Percentiles rank a stretch among this genome's conserved stretches.
Conservation (phyloP, 495 filamentous ascomycete genomes). For the Immersiella caudata region DNA sequence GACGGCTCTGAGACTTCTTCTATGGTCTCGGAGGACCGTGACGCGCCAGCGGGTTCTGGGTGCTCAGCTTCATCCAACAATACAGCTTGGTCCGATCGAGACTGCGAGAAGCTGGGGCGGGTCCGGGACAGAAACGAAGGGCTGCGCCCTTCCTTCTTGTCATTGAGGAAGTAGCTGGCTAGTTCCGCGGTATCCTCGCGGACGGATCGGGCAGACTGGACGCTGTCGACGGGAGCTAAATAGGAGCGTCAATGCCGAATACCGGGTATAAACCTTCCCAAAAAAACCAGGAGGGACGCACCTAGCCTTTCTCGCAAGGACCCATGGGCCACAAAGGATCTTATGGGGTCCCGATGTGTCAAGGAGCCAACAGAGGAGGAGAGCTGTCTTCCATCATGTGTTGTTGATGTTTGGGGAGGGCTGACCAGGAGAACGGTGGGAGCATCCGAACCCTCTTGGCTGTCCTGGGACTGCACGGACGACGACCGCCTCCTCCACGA, state of each 20-base stretch:
- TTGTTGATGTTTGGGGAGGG: slow-evolving; percentile 16
- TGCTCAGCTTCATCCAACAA: slow-evolving; percentile 28
- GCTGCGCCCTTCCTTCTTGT: slow-evolving; percentile 50
- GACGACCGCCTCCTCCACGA: slow-evolving; percentile 47
- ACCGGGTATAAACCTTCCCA: slow-evolving; percentile 24
- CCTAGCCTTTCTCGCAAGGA: slow-evolving; percentile 66
- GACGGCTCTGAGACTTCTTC: slow-evolving; percentile 64
- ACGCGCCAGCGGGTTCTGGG: slow-evolving; percentile 6
- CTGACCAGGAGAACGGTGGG: slow-evolving; percentile 20
- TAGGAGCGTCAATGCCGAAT: background rate
- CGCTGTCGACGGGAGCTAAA: slow-evolving; percentile 59
- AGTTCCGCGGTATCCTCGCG: slow-evolving; percentile 91
- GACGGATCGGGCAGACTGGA: slow-evolving; percentile 74
- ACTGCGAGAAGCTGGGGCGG: slow-evolving; percentile 38
- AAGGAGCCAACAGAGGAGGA: slow-evolving; percentile 46
- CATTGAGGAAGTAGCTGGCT: slow-evolving; percentile 80
- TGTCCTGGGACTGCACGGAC: slow-evolving; percentile 36
- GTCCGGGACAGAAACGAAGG: slow-evolving; percentile 45
- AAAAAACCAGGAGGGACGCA: slow-evolving; percentile 39
- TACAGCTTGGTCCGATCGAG: slow-evolving; percentile 24
- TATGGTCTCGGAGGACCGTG: slow-evolving; percentile 48
- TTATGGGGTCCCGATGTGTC: slow-evolving; percentile 65
- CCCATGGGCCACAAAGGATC: slow-evolving; percentile 74
- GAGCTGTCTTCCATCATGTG: slow-evolving; percentile 36
- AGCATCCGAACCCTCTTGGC: slow-evolving; percentile 31